Base-by-base conservation (phyloP, 768 basidiomycete species). In the Boletus reticulatus region DNA sequence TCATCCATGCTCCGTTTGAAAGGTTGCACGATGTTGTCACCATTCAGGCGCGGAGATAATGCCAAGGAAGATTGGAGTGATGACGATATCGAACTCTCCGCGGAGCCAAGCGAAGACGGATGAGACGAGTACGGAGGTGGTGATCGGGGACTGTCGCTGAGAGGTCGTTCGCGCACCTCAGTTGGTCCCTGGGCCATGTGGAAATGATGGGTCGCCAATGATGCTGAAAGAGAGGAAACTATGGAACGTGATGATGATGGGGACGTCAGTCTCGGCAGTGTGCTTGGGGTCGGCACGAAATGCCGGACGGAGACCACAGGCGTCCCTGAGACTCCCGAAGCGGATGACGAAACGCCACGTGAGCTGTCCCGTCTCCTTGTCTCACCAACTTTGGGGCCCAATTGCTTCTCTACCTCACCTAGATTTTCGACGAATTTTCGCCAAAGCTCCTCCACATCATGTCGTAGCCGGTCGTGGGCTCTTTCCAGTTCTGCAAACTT, bases 221-320 rank as follows among this genome's bases (percentile, higher is more conserved):
- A 89, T n/a, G 81, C 82, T 19, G 88, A 89, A 42, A 91, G 79
- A 6, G 84, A 82, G 50, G 88, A 91, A 32, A 78, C 57, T 48
- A 76, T 74, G 31, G 77, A 73, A 27, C 69, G 63, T 27, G 75
- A 67, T 6, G 80, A 66, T 34, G 78, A 65, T 4, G 73, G 62
- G 48, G 74, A 68, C 60, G 72, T 64, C 36, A 72, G 65, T 43
- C 79, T 73, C 55, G 75, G 68, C 32, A 53, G 56, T 10, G 78
- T 52, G 31, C 69, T 62, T 55, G 75, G 57, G 53, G 68, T 73
- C 34, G 88, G 88, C 22, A 80, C 70, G 65, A 90, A 90, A 60
- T 78, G 78, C 60, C 76, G 78, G 58, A 88, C 73, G 62, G 51
- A 74, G 67, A 60, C 75, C 64, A 62, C 72, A 71, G 50, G 75